Base-by-base conservation (phyloP, 2,329 filamentous ascomycete genomes). In the Balansia obtecta region DNA sequence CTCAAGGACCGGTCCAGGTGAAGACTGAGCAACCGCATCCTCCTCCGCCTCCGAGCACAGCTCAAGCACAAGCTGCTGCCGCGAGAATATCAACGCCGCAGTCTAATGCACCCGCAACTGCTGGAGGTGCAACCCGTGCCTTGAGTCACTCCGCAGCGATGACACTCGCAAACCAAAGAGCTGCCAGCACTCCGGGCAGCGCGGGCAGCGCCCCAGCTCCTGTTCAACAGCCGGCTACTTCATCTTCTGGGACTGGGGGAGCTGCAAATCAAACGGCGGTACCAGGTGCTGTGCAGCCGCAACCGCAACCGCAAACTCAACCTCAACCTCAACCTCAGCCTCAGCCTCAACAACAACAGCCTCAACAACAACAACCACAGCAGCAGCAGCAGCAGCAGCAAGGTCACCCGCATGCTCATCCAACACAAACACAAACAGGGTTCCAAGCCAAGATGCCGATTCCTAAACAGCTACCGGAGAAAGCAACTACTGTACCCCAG, bases 361-460 rank as follows among this genome's bases (percentile, higher is more conserved):
- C 63, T 45, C 60, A 51, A 53, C 37, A 54, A 32, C 56, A 53
- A 41, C 50, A 49, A 49, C 37, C 34, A 16, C 68, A 63, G 46
- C 65, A 65, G 38, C 58, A 50, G 33, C 60, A 58, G 38, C 61
- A 56, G 50, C 60, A 60, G 22, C 69, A 70, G 50, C 63, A 67
- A 51, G 65, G 66, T 2, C 72, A 76, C 51, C 61, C 69, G 4
- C 74, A 77, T 55, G 71, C 71, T 9, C 74, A 77, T 53, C 72
- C 74, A 3, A 65, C 71, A 30, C 70, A 72, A 34, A 70, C 65
- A 46, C 67, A 66, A 34, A 58, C 68, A 13, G 64, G 66, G 15
- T 61, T 75, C 64, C 69, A 78, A 42, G 65, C 71, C 44, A 89
- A 88, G 63, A 85, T 93, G 72, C 83, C 83, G 0, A 95, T 95